A percentile compares a stretch with the other conserved stretches of the same genome.
Evolutionary conservation across 2,329 filamentous ascomycete species (phyloP).

Genomic region (Sporothrix humicola): DNA sequence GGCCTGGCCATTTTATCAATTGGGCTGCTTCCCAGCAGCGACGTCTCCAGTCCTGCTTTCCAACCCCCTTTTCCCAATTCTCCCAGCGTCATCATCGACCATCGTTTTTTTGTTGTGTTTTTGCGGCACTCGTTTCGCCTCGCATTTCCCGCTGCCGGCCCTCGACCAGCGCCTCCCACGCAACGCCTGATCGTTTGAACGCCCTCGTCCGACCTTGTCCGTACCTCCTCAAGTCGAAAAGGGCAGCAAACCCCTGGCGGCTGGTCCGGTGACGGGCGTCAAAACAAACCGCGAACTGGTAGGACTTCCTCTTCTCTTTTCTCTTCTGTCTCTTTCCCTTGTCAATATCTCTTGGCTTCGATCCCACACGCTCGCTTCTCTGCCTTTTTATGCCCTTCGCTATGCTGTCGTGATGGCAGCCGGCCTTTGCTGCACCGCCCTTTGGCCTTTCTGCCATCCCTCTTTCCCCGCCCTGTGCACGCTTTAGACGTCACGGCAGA

Average conservation of each 20-base stretch:
- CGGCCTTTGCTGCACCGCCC: slow-evolving; percentile 23
- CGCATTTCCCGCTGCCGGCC: background rate
- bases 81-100: background rate
- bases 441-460: slow-evolving; percentile 7
- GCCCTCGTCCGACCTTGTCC: slow-evolving; percentile 3
- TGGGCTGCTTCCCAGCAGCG: slow-evolving; percentile 36
- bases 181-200: slow-evolving; percentile 4
- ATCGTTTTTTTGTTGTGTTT: background rate
- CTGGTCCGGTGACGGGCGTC: slow-evolving; percentile 28
- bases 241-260: background rate
- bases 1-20: slow-evolving; percentile 34
- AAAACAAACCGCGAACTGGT: background rate
- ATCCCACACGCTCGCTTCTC: background rate
- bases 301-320: background rate
- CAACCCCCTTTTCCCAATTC: slow-evolving; percentile 14
- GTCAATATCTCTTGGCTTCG: background rate
- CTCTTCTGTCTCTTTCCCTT: background rate
- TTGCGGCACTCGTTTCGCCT: background rate
- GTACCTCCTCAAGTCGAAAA: background rate
- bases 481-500: slow-evolving; percentile 15
- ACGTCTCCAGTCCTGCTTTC: slow-evolving; percentile 2
- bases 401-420: slow-evolving; percentile 1
- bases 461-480: slow-evolving; percentile 12
- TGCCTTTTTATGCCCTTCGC: background rate
- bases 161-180: background rate